Percentiles rank a stretch among this genome's conserved stretches.
phyloP scores from a whole-genome alignment of 768 basidiomycete genomes.

The Termitomyces sp. region DNA sequence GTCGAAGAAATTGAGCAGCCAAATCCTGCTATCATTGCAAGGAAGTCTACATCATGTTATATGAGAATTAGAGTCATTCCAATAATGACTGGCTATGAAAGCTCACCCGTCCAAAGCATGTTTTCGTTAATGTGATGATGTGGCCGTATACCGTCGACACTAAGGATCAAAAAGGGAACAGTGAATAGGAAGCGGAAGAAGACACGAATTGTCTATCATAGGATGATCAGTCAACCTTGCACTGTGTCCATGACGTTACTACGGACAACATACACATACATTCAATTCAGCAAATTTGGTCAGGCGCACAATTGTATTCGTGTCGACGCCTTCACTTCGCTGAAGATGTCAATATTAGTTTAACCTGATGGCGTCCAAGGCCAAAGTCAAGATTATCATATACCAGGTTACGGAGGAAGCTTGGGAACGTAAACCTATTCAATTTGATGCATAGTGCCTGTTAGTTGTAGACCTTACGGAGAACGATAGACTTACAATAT shows the following conservation, averaged over 20 bases:
- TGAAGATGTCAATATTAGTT: constrained; percentile 22
- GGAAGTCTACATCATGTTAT: constrained; percentile 42
- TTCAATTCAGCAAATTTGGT: constrained; percentile 83
- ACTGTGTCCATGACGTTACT: not conserved
- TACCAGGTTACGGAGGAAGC: constrained; percentile 61
- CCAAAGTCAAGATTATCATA: constrained; percentile 17
- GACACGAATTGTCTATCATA: constrained; percentile 59
- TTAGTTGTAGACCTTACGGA: constrained; percentile 8
- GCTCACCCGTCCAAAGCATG: constrained; percentile 48
- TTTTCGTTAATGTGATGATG: constrained; percentile 65
- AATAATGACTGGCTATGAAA: not conserved
- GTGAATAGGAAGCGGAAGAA: constrained; percentile 73
- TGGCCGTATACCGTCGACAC: constrained; percentile 62
- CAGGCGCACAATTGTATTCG: constrained; percentile 61
- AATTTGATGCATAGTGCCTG: constrained; percentile 35
- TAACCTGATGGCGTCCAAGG: not conserved
- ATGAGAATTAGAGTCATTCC: constrained; percentile 1
- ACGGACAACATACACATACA: constrained; percentile 55
- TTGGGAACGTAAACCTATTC: constrained; percentile 63
- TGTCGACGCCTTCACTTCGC: constrained; percentile 64
- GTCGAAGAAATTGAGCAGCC: constrained; percentile 67
- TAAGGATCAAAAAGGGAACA: constrained; percentile 61
- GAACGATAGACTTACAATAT: constrained; percentile 47
- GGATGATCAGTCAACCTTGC: constrained; percentile 2
- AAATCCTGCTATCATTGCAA: constrained; percentile 54